Evolutionary conservation across 257 asterid genomes (phyloP).

Genomic region (Fraxinus cuspidata): DNA sequence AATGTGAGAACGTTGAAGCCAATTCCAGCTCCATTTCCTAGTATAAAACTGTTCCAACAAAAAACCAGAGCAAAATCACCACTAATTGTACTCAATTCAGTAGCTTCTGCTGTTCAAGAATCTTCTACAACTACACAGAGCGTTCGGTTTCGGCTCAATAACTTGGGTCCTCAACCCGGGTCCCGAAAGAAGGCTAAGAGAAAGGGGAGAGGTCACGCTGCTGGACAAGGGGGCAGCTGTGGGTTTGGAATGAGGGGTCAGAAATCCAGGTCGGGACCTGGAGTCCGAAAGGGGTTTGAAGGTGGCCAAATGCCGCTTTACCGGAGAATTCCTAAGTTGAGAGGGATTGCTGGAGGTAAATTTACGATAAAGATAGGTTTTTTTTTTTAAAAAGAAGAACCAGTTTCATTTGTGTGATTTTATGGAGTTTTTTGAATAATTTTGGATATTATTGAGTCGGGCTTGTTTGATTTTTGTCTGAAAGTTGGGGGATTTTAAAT

Average conservation of each 20-base stretch:
- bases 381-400: too few species aligned
- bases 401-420: not conserved
- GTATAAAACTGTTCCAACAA: constrained; percentile 36
- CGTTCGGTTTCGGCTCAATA: constrained; percentile 68
- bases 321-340: constrained; percentile 48
- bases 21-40: constrained; percentile 40
- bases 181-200: constrained; percentile 77
- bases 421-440: not conserved
- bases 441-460: not conserved
- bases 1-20: constrained; percentile 49
- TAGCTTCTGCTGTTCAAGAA: constrained; percentile 21
- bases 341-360: constrained; percentile 97
- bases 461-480: not conserved
- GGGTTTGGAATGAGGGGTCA: constrained; percentile 77
- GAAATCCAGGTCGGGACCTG: constrained; percentile 99
- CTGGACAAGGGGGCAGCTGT: constrained; percentile 99
- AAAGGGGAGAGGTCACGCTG: constrained; percentile 92
- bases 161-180: constrained; percentile 76
- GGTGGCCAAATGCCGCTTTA: constrained; percentile 68
- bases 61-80: constrained; percentile 35
- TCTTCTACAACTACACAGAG: constrained; percentile 4
- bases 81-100: constrained; percentile 27
- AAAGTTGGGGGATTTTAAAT: not conserved
- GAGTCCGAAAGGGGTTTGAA: constrained; percentile 71
- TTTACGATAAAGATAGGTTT: not conserved